Percentiles rank a stretch among this genome's conserved stretches.
These are phyloP conservation scores for Sclerotinia sclerotiorum DNA, from an alignment of 2,329 filamentous ascomycete species.

Conservation along the genomic window DNA sequence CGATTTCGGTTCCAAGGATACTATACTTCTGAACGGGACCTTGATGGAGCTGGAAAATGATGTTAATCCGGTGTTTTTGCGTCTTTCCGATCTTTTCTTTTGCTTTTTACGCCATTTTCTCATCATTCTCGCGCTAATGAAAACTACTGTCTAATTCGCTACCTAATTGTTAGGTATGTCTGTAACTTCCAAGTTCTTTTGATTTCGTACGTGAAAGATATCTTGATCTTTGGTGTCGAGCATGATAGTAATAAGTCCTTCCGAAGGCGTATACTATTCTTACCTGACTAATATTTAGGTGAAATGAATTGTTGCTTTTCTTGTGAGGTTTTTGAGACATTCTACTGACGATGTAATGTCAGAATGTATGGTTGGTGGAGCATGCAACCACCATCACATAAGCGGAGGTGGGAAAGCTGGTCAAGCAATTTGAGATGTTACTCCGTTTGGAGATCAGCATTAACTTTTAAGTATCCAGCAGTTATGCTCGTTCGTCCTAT, in stretches of 20 bases:
- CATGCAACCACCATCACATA: slow-evolving; percentile 18
- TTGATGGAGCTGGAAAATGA: background rate
- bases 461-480: background rate
- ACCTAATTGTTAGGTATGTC: background rate
- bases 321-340: slow-evolving; percentile 22
- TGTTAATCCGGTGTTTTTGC: background rate
- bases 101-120: slow-evolving; percentile 4
- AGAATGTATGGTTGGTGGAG: slow-evolving; percentile 9
- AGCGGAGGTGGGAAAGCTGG: slow-evolving; percentile 1
- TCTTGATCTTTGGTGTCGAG: slow-evolving; percentile 10
- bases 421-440: slow-evolving; percentile 1
- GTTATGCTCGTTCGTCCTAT: background rate
- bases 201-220: background rate
- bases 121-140: background rate
- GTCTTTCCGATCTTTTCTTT: background rate
- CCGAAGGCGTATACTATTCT: slow-evolving; percentile 6
- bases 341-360: slow-evolving; percentile 17
- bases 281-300: slow-evolving; percentile 14
- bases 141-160: slow-evolving; percentile 6
- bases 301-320: slow-evolving; percentile 17
- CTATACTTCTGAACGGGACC: background rate
- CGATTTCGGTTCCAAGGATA: background rate
- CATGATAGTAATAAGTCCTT: slow-evolving; percentile 8
- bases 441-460: slow-evolving; percentile 1
- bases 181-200: background rate